Evolutionary conservation across 495 filamentous ascomycete genomes (phyloP).

Genomic region (Hyphodiscus hymeniophilus): DNA sequence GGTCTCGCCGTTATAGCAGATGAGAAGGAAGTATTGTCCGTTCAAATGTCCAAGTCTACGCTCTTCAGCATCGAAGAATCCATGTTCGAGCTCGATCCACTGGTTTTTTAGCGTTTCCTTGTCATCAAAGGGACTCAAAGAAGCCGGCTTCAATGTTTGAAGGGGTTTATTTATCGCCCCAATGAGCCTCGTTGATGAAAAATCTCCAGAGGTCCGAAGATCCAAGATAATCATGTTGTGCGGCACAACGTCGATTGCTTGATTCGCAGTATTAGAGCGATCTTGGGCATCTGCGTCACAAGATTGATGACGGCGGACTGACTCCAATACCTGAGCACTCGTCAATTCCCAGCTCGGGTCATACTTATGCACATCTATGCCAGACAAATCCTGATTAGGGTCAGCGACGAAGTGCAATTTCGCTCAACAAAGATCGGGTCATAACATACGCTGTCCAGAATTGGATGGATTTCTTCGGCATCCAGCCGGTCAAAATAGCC

Average conservation of each 20-base stretch:
- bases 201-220: not conserved
- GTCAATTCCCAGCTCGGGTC: not conserved
- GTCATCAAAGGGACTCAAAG: not conserved
- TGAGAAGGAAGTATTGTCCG: constrained; percentile 20
- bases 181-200: not conserved
- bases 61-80: not conserved
- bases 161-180: not conserved
- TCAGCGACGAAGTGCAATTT: not conserved
- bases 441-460: constrained; percentile 13
- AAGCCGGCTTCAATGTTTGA: not conserved
- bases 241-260: too few species aligned
- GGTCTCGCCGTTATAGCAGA: constrained; percentile 41
- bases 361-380: constrained; percentile 2
- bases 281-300: not conserved
- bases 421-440: not conserved
- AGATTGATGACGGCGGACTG: not conserved
- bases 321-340: not conserved
- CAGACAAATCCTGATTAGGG: not conserved
- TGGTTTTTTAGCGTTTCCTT: not conserved
- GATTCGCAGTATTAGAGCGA: not conserved
- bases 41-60: not conserved
- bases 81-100: not conserved
- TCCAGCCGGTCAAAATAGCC: constrained; percentile 51
- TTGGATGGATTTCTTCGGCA: constrained; percentile 41
- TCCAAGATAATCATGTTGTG: not conserved